Base-by-base conservation (phyloP, 345 rosid genomes). In the Eucalyptus rudis region DNA sequence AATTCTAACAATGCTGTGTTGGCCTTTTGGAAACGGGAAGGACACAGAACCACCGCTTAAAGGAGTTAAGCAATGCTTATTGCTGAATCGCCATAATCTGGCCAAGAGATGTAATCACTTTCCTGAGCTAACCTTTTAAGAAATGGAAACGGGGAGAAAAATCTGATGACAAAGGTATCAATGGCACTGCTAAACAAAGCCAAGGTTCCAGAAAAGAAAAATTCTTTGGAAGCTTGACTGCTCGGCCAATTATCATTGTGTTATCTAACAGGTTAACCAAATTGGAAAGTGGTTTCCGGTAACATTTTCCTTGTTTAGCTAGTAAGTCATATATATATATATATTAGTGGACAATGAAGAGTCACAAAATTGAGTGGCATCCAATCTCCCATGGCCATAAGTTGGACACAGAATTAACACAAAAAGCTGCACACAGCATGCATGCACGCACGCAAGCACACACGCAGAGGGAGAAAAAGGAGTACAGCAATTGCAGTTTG, bases 401-500 rank as follows among this genome's bases (percentile, higher is more conserved):
- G 2, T 33, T 71, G 81, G 45, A 71, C 81, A 19, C 8, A 71
- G 79, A 36, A 36, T 71, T 71, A 45, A 36, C 45, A 2, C 45
- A 36, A 71, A 71, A 4, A 36, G 3, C 45, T 71, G 81, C 81
- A 19, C 25, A 20, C 47, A 20, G 40, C 44, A 11, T 71, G 81
- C 3, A 71, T 2, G 13, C 27, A 8, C 20, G 7, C 19, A 13
- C 71, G 17, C 33, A 5, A 14, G 40, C 25, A 6, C 47, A 19
- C 50, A 40, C 54, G 36, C 81, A 86, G 36, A 71, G 56, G 43
- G 33, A 79, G 71, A 90, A 24, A 66, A 56, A 88, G 58, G 71
- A 47, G 24, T 89, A 96, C 99, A 95, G 90, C 92, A 83, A 86
- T 88, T 86, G 93, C 90, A 87, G 25, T 88, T 45, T 51, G 79